Base-by-base conservation (phyloP, 129 eudicot genomes). In the Centaurea solstitialis region DNA sequence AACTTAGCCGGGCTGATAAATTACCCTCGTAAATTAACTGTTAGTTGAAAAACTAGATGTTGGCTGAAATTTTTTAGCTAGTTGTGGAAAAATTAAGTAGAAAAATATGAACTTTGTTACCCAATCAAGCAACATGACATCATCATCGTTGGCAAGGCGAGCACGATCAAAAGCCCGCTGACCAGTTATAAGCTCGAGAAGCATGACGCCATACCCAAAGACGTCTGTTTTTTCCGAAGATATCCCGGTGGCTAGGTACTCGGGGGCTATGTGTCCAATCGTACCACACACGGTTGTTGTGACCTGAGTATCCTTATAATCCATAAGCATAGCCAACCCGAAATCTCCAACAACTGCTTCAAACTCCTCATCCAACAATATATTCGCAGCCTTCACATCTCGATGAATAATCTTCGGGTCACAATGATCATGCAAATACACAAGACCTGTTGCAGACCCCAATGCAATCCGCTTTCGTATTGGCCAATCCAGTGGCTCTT, bases 311-410 rank as follows among this genome's bases (percentile, higher is more conserved):
- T 94, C 98, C 81, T 90, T 92, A 83, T 92, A 94, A 80, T 94
- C 97, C 98, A 94, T 94, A 39, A 94, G 89, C 81, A 90, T 94
- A 45, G 98, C 98, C 81, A 94, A 75, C 80, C 98, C 98, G 39
- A 94, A 94, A 76, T 94, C 97, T 18, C 98, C 98, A 67, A 94
- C 98, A 41, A 94, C 96, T 23, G 98, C 96, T 89, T 94, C 98
- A 82, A 88, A 94, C 72, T 94, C 98, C 85, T 94, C 98, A 79
- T 94, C 98, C 84, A 94, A 75, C 75, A 94, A 89, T 80, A 94
- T 94, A 57, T 94, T 94, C 22, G 98, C 98, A 74, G 98, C 98
- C 80, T 94, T 94, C 10, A 94, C 98, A 83, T 94, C 98, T 17
- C 98, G 92, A 72, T 94, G 98, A 70, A 94, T 94, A 69, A 94